These are phyloP conservation scores for Myotisia sp. DNA, from an alignment of 2,329 filamentous ascomycete species.

Conservation along the genomic window DNA sequence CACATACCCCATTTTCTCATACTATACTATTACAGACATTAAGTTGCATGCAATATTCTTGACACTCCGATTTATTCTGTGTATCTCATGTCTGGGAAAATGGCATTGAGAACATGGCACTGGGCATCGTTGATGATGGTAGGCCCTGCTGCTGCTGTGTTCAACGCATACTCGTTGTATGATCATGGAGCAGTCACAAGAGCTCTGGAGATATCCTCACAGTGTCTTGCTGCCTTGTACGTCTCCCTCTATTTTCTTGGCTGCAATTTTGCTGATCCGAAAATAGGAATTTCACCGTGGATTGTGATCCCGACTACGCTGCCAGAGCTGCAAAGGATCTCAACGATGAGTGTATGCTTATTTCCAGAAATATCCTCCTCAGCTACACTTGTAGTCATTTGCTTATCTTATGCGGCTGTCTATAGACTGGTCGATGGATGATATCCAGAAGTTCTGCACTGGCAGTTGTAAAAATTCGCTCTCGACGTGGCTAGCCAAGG, in stretches of 20 bases:
- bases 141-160: slow-evolving; percentile 5
- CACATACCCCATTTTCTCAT: no score
- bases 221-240: slow-evolving; percentile 12
- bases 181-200: slow-evolving; percentile 8
- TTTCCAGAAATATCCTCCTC: not conserved
- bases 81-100: not conserved
- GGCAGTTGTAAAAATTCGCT: slow-evolving; percentile 9
- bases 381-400: not conserved
- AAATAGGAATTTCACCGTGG: slow-evolving; percentile 11
- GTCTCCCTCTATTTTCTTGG: not conserved
- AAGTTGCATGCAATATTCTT: no score
- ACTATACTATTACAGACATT: no score
- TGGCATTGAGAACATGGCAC: not conserved
- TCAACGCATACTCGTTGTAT: slow-evolving; percentile 12
- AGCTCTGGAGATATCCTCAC: slow-evolving; percentile 9
- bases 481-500: slow-evolving; percentile 10
- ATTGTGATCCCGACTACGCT: slow-evolving; percentile 11
- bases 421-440: slow-evolving; percentile 11
- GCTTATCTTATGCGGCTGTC: slow-evolving; percentile 1
- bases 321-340: slow-evolving; percentile 10
- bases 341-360: slow-evolving; percentile 10
- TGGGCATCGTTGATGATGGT: slow-evolving; percentile 5
- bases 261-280: not conserved
- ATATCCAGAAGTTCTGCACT: slow-evolving; percentile 12
- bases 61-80: no score